Conservation (phyloP, 75 land plant genomes). For the Adiantum capillusveneris region DNA sequence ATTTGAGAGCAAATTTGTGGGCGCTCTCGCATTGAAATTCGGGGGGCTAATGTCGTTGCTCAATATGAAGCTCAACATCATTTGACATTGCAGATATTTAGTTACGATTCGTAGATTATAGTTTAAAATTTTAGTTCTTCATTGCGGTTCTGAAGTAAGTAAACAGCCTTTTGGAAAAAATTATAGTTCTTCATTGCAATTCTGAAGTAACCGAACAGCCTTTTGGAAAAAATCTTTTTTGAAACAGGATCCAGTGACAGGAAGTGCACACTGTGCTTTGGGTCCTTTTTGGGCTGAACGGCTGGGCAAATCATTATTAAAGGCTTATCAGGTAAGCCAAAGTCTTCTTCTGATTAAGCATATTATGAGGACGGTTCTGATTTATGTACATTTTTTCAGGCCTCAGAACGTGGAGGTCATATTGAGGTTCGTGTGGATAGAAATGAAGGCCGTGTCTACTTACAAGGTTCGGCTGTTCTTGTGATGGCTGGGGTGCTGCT, state of each 20-base stretch:
- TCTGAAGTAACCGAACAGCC: too few species aligned
- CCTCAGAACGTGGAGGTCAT: conserved; percentile 39
- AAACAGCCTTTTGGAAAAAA: too few species aligned
- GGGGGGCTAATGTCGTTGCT: too few species aligned
- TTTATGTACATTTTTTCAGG: conserved; percentile 10
- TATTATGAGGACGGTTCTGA: background rate
- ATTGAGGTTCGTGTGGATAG: conserved; percentile 24
- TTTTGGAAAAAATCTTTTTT: too few species aligned
- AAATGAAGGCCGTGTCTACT: conserved; percentile 19
- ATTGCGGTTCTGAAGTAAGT: too few species aligned
- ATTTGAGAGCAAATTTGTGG: too few species aligned
- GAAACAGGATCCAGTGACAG: conserved; percentile 41
- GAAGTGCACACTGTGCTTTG: conserved; percentile 47
- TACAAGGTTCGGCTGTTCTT: conserved; percentile 34
- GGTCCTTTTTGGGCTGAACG: conserved; percentile 45
- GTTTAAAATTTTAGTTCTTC: too few species aligned
- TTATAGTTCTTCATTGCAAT: too few species aligned
- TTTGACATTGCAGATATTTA: too few species aligned
- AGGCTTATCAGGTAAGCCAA: conserved; percentile 31
- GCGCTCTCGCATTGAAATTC: too few species aligned
- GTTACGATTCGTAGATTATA: too few species aligned
- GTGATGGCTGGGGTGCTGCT: conserved; percentile 28
- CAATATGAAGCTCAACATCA: too few species aligned
- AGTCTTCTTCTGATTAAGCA: background rate
- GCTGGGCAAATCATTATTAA: conserved; percentile 22